Conservation (phyloP, 2,329 filamentous ascomycete species). For the Clonostachys rhizophaga region DNA sequence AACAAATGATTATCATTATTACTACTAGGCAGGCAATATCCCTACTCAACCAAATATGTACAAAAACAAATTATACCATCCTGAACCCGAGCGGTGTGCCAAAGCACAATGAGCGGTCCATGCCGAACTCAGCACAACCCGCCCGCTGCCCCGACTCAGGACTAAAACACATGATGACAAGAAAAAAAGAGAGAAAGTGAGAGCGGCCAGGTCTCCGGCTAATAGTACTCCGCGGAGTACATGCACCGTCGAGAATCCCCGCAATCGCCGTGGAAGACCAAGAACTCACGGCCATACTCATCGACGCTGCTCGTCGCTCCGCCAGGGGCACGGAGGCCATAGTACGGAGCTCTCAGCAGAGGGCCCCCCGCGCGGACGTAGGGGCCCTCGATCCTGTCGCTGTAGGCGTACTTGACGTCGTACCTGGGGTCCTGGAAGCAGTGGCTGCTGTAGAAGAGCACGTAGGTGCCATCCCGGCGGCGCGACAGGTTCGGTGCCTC, state of each 20-base stretch:
- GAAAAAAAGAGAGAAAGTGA: too few relatives aligned
- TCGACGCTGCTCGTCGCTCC: conserved; percentile 26
- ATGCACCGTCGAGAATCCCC: conserved; percentile 22
- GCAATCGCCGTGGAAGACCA: conserved; percentile 31
- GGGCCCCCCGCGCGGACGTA: conserved; percentile 22
- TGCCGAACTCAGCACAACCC: too few relatives aligned
- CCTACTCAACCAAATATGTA: too few relatives aligned
- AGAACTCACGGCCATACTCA: conserved; percentile 13
- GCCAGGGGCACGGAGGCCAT: conserved; percentile 31
- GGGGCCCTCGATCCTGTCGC: conserved; percentile 26
- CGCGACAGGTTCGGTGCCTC: conserved; percentile 54
- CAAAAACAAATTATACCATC: too few relatives aligned
- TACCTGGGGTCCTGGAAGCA: conserved; percentile 51
- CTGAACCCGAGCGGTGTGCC: too few relatives aligned
- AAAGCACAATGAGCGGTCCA: too few relatives aligned
- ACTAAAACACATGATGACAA: too few relatives aligned
- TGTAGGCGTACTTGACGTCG: conserved; percentile 55
- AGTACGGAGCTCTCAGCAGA: conserved; percentile 28
- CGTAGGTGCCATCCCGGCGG: conserved; percentile 42
- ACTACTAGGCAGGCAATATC: too few relatives aligned
- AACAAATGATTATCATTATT: too few relatives aligned
- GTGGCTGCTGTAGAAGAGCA: conserved; percentile 59
- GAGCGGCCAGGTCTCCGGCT: too few relatives aligned
- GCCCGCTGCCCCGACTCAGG: too few relatives aligned
- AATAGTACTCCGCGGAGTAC: conserved; percentile 19